A percentile compares a stretch with the other conserved stretches of the same genome.
Conservation (phyloP, 805 yeast genomes). For the Ogataea nakhonphanomensis region DNA sequence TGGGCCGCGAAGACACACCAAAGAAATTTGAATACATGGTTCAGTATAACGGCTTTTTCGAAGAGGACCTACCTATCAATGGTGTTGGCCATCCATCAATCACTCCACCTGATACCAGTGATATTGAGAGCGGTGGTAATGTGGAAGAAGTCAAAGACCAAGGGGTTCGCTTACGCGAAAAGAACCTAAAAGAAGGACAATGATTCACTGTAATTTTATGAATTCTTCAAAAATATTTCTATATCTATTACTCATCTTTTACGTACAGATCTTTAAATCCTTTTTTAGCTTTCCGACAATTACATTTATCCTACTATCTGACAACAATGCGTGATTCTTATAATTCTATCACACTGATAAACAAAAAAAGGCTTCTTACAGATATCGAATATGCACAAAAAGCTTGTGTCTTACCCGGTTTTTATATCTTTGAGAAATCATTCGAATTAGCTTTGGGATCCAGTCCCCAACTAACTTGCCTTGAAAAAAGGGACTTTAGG, state of each 20-base stretch:
- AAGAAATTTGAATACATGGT: constrained; percentile 25
- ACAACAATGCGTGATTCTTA: too few relatives aligned
- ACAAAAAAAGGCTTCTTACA: constrained; percentile 3
- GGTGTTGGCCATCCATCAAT: constrained; percentile 19
- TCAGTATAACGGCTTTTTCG: constrained; percentile 24
- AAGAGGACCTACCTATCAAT: constrained; percentile 26
- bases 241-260: too few relatives aligned
- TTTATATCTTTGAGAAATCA: constrained; percentile 5
- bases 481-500: constrained; percentile 4
- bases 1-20: constrained; percentile 21
- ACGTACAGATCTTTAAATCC: too few relatives aligned
- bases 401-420: constrained; percentile 1
- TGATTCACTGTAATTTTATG: too few relatives aligned
- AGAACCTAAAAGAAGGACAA: background rate
- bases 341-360: background rate
- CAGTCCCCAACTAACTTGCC: background rate
- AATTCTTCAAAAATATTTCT: too few relatives aligned
- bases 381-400: constrained; percentile 6
- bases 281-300: background rate
- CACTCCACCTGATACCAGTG: background rate
- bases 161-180: background rate
- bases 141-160: background rate
- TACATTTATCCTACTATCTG: background rate
- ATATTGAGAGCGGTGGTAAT: background rate
- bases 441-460: constrained; percentile 5